Evolutionary conservation across 176 grass and related monocot species (phyloP).

Genomic region (Carex myosuroides): DNA sequence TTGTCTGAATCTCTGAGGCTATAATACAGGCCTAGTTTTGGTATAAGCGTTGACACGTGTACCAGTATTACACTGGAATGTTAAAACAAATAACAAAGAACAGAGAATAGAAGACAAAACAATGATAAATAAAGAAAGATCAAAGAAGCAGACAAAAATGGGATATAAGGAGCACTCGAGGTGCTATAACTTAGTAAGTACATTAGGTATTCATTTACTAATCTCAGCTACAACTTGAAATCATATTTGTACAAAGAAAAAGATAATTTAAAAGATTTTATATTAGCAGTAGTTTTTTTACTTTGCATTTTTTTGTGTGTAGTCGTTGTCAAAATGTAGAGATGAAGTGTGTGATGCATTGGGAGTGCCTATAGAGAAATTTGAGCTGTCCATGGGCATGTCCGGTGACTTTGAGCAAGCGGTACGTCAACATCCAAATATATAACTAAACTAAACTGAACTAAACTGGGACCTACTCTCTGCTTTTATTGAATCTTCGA

Average conservation of each 20-base stretch:
- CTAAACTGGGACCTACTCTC: background rate
- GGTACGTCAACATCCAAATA: constrained; percentile 28
- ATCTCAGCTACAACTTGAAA: background rate
- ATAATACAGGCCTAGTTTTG: background rate
- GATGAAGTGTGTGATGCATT: constrained; percentile 53
- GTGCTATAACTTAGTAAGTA: background rate
- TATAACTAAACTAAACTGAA: background rate
- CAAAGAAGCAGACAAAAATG: background rate
- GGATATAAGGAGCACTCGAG: background rate
- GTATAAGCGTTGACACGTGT: too few species aligned
- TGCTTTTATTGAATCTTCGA: background rate
- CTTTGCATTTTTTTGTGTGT: constrained; percentile 12
- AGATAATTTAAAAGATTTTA: background rate
- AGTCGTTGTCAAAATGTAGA: constrained; percentile 57
- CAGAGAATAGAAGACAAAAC: background rate
- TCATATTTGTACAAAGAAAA: constrained; percentile 1
- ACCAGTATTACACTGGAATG: background rate
- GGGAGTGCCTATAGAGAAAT: constrained; percentile 42
- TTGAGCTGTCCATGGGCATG: constrained; percentile 96
- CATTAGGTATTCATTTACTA: background rate
- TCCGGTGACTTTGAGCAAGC: constrained; percentile 83
- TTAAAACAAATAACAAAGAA: background rate
- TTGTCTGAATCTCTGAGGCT: background rate
- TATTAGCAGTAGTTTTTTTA: constrained; percentile 5
- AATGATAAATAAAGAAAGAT: background rate